These are phyloP conservation scores for Clavariopsis aquatica DNA, from an alignment of 495 filamentous ascomycete genomes.

Conservation along the genomic window DNA sequence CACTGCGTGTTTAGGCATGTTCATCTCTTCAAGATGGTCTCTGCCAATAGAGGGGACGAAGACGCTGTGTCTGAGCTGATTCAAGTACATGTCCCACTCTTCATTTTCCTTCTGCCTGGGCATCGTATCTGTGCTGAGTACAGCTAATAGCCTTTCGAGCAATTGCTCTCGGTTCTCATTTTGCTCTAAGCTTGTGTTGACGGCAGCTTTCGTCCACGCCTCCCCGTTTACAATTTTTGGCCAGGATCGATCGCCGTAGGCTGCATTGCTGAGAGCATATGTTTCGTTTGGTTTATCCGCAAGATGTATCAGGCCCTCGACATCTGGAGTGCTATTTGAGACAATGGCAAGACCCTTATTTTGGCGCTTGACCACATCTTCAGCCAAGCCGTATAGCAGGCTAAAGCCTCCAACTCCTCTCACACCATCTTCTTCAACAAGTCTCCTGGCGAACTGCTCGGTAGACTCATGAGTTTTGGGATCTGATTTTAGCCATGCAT, in stretches of 20 bases:
- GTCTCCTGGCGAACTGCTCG: slow-evolving; percentile 65
- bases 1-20: slow-evolving; percentile 55
- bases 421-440: slow-evolving; percentile 67
- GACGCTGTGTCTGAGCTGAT: slow-evolving; percentile 72
- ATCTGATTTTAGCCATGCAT: slow-evolving; percentile 70
- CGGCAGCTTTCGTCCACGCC: slow-evolving; percentile 50
- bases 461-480: slow-evolving; percentile 48
- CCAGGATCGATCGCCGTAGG: slow-evolving; percentile 72
- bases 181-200: slow-evolving; percentile 51
- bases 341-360: slow-evolving; percentile 69
- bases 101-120: slow-evolving; percentile 59
- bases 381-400: slow-evolving; percentile 80
- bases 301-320: slow-evolving; percentile 69
- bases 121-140: slow-evolving; percentile 73
- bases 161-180: slow-evolving; percentile 61
- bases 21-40: slow-evolving; percentile 49
- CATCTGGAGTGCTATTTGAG: slow-evolving; percentile 75
- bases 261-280: slow-evolving; percentile 83
- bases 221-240: slow-evolving; percentile 71
- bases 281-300: slow-evolving; percentile 62
- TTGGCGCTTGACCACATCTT: slow-evolving; percentile 46
- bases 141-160: slow-evolving; percentile 65
- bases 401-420: slow-evolving; percentile 88
- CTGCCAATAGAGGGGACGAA: slow-evolving; percentile 77
- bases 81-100: slow-evolving; percentile 68